Percentiles rank a stretch among this genome's conserved stretches.
Conservation (phyloP, 352 stramenopile species). For the Saprolegnia parasitica region DNA sequence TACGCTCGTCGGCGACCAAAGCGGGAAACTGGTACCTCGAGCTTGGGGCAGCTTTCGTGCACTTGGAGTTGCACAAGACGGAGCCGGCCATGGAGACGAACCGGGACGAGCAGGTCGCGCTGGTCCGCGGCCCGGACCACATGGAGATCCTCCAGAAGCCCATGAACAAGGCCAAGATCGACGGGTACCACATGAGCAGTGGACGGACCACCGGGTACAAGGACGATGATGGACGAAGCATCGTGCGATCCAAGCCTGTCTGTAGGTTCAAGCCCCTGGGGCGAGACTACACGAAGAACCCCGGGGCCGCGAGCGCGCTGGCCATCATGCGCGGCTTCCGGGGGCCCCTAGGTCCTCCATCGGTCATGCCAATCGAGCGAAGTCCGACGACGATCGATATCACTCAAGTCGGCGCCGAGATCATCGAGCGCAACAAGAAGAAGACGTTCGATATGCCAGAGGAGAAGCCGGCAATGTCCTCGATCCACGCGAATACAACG, state of each 20-base stretch:
- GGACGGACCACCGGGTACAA: conserved; percentile 12
- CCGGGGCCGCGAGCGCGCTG: not conserved
- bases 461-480: not conserved
- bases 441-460: conserved; percentile 2
- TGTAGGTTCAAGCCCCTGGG: conserved; percentile 23
- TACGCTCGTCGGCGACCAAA: not conserved
- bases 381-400: not conserved
- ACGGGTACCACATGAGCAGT: conserved; percentile 20
- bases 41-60: not conserved
- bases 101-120: conserved; percentile 13
- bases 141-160: conserved; percentile 13
- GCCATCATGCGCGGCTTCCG: conserved; percentile 4
- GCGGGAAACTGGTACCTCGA: not conserved
- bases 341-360: not conserved
- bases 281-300: conserved; percentile 5
- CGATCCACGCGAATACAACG: not conserved
- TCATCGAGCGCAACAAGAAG: conserved; percentile 20
- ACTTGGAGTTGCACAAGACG: not conserved
- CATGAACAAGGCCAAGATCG: conserved; percentile 26
- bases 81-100: conserved; percentile 14
- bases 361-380: conserved; percentile 14
- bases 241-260: not conserved
- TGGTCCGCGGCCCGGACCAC: conserved; percentile 1
- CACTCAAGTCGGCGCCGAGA: not conserved
- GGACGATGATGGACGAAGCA: not conserved